Percentiles rank a stretch among this genome's conserved stretches.
Evolutionary conservation across 2,329 filamentous ascomycete species (phyloP).

Genomic region (Lasiodiplodia sp.): DNA sequence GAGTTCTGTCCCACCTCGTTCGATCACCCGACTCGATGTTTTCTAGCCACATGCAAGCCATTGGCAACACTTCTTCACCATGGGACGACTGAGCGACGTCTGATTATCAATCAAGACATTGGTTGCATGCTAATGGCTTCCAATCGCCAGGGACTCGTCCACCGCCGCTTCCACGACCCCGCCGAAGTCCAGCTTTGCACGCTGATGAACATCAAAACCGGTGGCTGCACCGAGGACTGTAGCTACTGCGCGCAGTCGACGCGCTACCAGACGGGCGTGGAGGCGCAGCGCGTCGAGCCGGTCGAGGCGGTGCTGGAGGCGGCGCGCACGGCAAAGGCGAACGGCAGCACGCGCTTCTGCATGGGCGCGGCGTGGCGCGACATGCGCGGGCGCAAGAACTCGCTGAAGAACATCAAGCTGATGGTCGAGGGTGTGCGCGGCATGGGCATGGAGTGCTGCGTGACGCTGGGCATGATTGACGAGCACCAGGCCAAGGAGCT

Average conservation of each 20-base stretch:
- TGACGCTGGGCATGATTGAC: conserved; percentile 95
- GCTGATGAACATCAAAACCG: conserved; percentile 96
- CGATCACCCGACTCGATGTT: not conserved
- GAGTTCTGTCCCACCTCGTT: conserved; percentile 40
- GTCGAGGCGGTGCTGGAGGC: conserved; percentile 83
- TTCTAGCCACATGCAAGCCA: conserved; percentile 5
- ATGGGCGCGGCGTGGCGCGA: conserved; percentile 96
- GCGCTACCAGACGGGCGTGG: conserved; percentile 77
- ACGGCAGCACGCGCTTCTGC: conserved; percentile 90
- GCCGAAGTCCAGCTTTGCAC: conserved; percentile 90
- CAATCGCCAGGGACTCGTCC: conserved; percentile 65
- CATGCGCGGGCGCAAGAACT: conserved; percentile 88
- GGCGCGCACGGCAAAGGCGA: conserved; percentile 77
- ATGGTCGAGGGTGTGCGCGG: conserved; percentile 84
- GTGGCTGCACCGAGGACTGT: conserved; percentile 90
- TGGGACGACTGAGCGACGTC: not conserved
- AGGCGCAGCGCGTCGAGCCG: conserved; percentile 78
- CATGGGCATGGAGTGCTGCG: conserved; percentile 89
- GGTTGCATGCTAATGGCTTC: not conserved
- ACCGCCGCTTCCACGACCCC: conserved; percentile 85
- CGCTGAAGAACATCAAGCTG: conserved; percentile 80
- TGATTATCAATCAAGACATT: not conserved
- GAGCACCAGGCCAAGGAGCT: conserved; percentile 79
- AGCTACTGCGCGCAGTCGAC: conserved; percentile 92
- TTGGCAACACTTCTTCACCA: not conserved